Evolutionary conservation across 306 rosid genomes (phyloP).

Genomic region (Potentilla sterilis): DNA sequence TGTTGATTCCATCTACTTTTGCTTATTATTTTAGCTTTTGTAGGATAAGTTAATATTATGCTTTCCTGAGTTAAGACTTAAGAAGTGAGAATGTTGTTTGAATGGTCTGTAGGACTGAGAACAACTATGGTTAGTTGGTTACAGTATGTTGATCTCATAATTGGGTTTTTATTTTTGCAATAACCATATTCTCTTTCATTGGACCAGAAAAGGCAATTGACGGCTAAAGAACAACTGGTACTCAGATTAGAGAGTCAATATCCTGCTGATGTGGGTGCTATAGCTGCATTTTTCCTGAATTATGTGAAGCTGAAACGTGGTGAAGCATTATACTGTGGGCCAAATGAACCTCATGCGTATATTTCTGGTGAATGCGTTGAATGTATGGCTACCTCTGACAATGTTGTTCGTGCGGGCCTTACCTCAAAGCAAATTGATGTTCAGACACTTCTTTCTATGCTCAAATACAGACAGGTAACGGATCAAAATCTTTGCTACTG

Average conservation of each 20-base stretch:
- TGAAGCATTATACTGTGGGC: conserved; percentile 40
- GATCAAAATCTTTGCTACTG: background rate
- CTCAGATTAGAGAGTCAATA: conserved; percentile 40
- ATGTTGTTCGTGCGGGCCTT: conserved; percentile 47
- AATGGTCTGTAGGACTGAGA: background rate
- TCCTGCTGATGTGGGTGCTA: conserved; percentile 40
- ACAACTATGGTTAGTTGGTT: too few relatives aligned
- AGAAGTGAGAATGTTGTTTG: background rate
- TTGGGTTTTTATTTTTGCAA: background rate
- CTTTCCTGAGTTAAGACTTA: background rate
- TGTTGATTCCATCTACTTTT: background rate
- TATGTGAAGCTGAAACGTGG: conserved; percentile 40
- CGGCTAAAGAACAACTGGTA: conserved; percentile 39
- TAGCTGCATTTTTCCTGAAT: conserved; percentile 39
- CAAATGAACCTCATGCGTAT: conserved; percentile 48
- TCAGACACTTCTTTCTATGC: conserved; percentile 43
- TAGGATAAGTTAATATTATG: background rate
- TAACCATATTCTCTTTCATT: background rate
- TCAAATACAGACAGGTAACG: conserved; percentile 40
- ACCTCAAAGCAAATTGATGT: conserved; percentile 37
- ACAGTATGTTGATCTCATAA: background rate
- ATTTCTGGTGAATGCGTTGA: conserved; percentile 42
- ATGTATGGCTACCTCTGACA: conserved; percentile 50
- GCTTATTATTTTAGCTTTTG: background rate
- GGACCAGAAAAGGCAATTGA: conserved; percentile 33